Evolutionary conservation across 805 yeast genomes (phyloP), one percentile per base, ranked within the genome.

Genomic region (Nakazawaea ambrosiae): DNA sequence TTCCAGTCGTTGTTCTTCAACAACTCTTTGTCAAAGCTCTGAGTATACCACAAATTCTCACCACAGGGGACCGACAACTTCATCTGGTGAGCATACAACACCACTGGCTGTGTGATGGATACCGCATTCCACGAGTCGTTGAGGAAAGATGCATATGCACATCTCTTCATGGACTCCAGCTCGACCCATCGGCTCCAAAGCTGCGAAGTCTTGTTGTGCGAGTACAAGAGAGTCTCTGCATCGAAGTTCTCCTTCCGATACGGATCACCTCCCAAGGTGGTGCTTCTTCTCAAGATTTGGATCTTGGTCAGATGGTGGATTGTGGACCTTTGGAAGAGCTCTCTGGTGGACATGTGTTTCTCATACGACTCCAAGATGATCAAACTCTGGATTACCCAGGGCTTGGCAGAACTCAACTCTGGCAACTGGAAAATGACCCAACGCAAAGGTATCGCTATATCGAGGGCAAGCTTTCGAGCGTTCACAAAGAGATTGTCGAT

Each of bases 101-200:
- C 31, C 3, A 39, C 24, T 5, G 33, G 17, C 16, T 39, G 41
- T 15, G 10, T 22, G 2, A 37, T 39, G 16, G 31, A 22, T 1
- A 39, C 29, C 5, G 41, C 37, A 20, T 34, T 39, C 18, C 16
- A 29, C 10, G 41, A 24, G 15, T 39, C 41, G n/a, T 19, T 5
- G 3, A 33, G 23, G 30, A 39, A 34, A 20, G 41, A 33, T 6
- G 24, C 17, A 34, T 30, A 70, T 0, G 89, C 83, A 1, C 78
- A 69, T 39, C 95, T 59, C 51, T 84, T 84, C 66, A 81, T 65
- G 33, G 78, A 70, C 51, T 84, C 95, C 35, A 75, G 73, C 35
- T 81, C 84, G 15, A 83, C 78, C 92, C 94, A 84, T 35, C 68
- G 63, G 54, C 66, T 47, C 70, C 73, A 66, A 20, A 35, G 27